Evolutionary conservation across 352 stramenopile species (phyloP).

Genomic region (Thalassiosira livingstoniorum): DNA sequence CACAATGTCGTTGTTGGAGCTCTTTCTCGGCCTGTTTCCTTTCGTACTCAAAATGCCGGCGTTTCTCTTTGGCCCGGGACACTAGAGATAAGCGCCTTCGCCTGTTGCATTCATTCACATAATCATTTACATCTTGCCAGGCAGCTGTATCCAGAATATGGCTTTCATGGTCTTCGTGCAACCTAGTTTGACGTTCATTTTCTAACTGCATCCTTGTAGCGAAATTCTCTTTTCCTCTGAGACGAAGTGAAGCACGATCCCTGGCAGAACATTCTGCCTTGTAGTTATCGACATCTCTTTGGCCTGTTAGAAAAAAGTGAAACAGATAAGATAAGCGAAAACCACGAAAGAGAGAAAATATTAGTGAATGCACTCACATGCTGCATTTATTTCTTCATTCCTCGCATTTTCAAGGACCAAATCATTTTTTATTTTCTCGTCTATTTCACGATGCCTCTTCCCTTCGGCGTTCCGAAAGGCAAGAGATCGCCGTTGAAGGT

Average conservation of each 20-base stretch:
- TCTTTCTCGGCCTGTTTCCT: conserved; percentile 59
- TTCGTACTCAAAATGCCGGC: conserved; percentile 61
- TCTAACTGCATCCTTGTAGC: conserved; percentile 64
- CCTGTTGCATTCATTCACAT: conserved; percentile 77
- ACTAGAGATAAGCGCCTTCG: conserved; percentile 71
- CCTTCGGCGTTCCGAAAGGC: conserved; percentile 68
- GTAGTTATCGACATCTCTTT: conserved; percentile 78
- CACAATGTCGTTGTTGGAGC: conserved; percentile 40
- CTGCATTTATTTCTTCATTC: conserved; percentile 65
- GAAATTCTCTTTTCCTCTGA: conserved; percentile 68
- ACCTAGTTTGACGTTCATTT: conserved; percentile 46
- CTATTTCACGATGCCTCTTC: conserved; percentile 57
- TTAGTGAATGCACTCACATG: conserved; percentile 64
- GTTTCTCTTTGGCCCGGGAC: conserved; percentile 76
- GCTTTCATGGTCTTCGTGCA: conserved; percentile 62
- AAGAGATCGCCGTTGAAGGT: conserved; percentile 72
- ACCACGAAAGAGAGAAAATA: conserved; percentile 10
- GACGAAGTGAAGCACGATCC: conserved; percentile 69
- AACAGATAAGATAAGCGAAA: conserved; percentile 5
- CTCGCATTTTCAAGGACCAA: conserved; percentile 52
- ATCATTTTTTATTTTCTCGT: conserved; percentile 64
- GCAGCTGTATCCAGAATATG: conserved; percentile 69
- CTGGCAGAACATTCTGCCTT: conserved; percentile 66
- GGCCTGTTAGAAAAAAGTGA: conserved; percentile 39
- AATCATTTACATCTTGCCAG: conserved; percentile 77